phyloP scores from a whole-genome alignment of 768 basidiomycete species.

The Melanogaster broomeanus region DNA sequence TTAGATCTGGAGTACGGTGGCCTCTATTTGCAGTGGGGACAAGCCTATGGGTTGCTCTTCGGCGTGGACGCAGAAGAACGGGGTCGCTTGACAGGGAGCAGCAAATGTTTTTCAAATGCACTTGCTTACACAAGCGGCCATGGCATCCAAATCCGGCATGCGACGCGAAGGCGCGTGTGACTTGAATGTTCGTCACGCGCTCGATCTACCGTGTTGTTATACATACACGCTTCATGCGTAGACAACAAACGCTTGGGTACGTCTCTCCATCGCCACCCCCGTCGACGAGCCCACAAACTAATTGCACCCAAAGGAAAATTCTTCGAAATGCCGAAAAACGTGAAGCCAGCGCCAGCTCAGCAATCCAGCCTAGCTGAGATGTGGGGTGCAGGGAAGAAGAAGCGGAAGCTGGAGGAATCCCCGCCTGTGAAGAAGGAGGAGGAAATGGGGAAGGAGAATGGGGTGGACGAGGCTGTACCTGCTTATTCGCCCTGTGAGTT shows the following conservation, averaged over 20 bases:
- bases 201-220: constrained; percentile 11
- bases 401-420: constrained; percentile 23
- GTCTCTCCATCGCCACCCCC: constrained; percentile 3
- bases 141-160: too few species aligned
- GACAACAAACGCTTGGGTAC: constrained; percentile 76
- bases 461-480: constrained; percentile 1
- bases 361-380: constrained; percentile 79
- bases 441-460: constrained; percentile 9
- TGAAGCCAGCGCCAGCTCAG: constrained; percentile 69
- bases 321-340: constrained; percentile 68
- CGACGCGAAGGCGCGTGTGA: constrained; percentile 3
- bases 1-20: constrained; percentile 57
- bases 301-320: constrained; percentile 57
- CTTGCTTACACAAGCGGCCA: too few species aligned
- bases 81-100: too few species aligned
- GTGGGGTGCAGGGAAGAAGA: constrained; percentile 61
- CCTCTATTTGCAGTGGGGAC: constrained; percentile 53
- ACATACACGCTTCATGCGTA: constrained; percentile 47
- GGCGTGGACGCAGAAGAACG: constrained; percentile 18
- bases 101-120: too few species aligned
- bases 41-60: constrained; percentile 41
- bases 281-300: background rate
- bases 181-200: constrained; percentile 27
- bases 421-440: constrained; percentile 27
- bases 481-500: constrained; percentile 12